Conservation (phyloP, 371 early-diverging fungal species). For the Haplosporangium sp. region DNA sequence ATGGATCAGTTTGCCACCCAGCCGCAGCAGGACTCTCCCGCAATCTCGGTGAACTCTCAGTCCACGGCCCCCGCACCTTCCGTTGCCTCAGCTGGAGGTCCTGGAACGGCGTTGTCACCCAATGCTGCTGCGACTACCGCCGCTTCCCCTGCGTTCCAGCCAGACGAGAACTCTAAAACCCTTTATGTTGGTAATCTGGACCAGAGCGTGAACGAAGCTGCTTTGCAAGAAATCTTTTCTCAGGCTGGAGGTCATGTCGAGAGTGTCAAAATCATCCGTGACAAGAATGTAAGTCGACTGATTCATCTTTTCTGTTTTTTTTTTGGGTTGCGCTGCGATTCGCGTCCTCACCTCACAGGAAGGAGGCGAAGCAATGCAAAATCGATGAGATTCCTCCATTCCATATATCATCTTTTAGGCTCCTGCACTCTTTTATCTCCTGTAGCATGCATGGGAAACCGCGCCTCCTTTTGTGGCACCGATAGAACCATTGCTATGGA, state of each 20-base stretch:
- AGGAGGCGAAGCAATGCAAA: no score
- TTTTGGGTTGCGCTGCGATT: no score
- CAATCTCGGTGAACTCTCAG: slow-evolving; percentile 17
- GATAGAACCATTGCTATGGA: no score
- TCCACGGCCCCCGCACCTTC: slow-evolving; percentile 11
- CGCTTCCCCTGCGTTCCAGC: slow-evolving; percentile 40
- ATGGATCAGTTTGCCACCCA: slow-evolving; percentile 49
- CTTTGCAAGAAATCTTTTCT: slow-evolving; percentile 83
- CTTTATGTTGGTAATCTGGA: slow-evolving; percentile 93
- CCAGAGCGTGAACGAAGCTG: slow-evolving; percentile 81
- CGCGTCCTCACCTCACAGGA: no score
- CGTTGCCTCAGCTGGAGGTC: background rate
- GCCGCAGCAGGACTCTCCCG: slow-evolving; percentile 30
- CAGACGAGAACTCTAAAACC: slow-evolving; percentile 67
- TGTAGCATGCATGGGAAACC: no score
- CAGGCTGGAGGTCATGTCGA: slow-evolving; percentile 72
- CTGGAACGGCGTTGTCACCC: background rate
- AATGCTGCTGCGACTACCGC: slow-evolving; percentile 5
- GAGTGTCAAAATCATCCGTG: slow-evolving; percentile 83
- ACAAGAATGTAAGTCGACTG: slow-evolving; percentile 74
- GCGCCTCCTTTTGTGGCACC: no score
- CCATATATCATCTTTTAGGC: background rate
- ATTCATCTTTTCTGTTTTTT: background rate
- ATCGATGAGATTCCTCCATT: background rate
- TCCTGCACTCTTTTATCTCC: no score